Evolutionary conservation across 257 asterid genomes (phyloP).

Genomic region (Striga asiatica): DNA sequence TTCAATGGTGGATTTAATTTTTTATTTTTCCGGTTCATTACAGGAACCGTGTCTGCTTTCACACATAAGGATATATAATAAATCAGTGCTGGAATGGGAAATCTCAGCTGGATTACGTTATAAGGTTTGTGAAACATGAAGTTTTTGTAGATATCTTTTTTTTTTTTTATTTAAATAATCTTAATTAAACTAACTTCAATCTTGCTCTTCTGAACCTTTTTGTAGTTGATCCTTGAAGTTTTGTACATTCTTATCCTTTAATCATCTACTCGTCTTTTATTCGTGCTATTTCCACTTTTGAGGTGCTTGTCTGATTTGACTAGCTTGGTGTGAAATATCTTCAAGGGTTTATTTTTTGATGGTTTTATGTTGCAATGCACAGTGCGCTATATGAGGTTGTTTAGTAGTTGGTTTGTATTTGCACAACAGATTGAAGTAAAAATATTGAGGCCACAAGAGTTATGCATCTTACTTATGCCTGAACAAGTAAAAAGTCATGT

Average conservation of each 20-base stretch:
- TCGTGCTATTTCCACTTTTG: not conserved
- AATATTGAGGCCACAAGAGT: not conserved
- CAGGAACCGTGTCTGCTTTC: slow-evolving; percentile 95
- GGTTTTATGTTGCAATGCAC: not conserved
- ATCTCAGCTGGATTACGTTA: slow-evolving; percentile 85
- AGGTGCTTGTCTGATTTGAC: not conserved
- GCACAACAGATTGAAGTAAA: not conserved
- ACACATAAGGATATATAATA: slow-evolving; percentile 76
- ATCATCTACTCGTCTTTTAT: not conserved
- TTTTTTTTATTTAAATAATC: slow-evolving; percentile 9
- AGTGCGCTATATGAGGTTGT: not conserved
- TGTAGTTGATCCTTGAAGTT: not conserved
- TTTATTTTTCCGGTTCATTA: slow-evolving; percentile 6
- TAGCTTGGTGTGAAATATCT: not conserved
- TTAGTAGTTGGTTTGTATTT: slow-evolving; percentile 4
- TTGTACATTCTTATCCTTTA: not conserved
- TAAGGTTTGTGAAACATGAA: slow-evolving; percentile 54
- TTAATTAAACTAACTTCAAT: not conserved
- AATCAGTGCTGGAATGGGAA: slow-evolving; percentile 98
- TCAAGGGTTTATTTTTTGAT: not conserved
- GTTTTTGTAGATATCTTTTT: not conserved
- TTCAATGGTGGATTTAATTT: slow-evolving; percentile 7
- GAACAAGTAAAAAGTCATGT: not conserved
- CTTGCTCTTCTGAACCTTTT: not conserved
- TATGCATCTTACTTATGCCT: not conserved